Conservation (phyloP, 2,329 filamentous ascomycete species). For the Sarocladium brachiariae region DNA sequence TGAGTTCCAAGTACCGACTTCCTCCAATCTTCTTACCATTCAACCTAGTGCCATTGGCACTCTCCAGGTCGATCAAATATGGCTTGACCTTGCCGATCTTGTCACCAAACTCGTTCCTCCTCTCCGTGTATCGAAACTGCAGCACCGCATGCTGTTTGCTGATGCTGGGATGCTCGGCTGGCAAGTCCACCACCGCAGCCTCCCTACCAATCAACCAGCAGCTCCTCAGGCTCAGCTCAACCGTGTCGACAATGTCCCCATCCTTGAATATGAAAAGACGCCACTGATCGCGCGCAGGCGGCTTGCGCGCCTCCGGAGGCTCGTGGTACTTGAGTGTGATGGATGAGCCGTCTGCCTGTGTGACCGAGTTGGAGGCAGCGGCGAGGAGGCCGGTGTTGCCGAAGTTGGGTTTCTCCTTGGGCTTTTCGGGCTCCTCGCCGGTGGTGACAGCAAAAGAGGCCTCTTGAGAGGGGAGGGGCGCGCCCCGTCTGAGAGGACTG, state of each 20-base stretch:
- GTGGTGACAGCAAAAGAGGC: constrained; percentile 51
- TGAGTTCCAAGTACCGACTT: constrained; percentile 77
- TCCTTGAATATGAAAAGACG: constrained; percentile 91
- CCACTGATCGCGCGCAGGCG: constrained; percentile 72
- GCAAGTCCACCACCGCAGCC: constrained; percentile 69
- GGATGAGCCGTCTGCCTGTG: constrained; percentile 66
- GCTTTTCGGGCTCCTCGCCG: constrained; percentile 37
- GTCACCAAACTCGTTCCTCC: constrained; percentile 81
- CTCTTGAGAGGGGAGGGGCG: constrained; percentile 53
- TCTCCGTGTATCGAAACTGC: constrained; percentile 82
- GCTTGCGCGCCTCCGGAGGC: constrained; percentile 85
- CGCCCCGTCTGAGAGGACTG: constrained; percentile 26
- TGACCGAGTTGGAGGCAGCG: constrained; percentile 73
- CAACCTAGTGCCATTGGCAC: constrained; percentile 80
- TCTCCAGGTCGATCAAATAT: constrained; percentile 90
- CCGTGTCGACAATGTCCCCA: constrained; percentile 69
- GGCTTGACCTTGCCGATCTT: constrained; percentile 72
- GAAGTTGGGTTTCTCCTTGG: constrained; percentile 87
- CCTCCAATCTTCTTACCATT: constrained; percentile 69
- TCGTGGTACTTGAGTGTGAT: constrained; percentile 95
- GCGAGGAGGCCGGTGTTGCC: constrained; percentile 74
- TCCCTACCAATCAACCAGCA: constrained; percentile 92
- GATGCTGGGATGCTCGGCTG: constrained; percentile 82
- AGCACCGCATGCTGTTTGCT: constrained; percentile 95
- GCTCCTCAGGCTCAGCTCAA: constrained; percentile 67